These are phyloP conservation scores for Trichoderma orchidacearum DNA, from an alignment of 495 filamentous ascomycete genomes.

Conservation along the genomic window DNA sequence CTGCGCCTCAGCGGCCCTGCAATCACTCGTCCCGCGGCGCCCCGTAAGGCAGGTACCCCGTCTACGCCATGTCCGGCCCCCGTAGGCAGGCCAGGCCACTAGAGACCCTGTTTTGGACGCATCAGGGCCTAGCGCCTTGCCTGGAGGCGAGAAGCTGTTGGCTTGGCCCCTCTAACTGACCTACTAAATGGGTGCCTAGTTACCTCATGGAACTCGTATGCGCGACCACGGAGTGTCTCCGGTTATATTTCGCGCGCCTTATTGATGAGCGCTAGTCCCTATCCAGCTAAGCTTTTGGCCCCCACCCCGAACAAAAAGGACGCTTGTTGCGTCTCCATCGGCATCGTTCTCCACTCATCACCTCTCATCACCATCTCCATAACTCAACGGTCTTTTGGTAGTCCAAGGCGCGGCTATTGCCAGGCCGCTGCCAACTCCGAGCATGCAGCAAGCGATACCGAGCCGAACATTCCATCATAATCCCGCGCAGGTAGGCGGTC, in stretches of 20 bases:
- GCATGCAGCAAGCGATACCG: no score
- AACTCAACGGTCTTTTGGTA: no score
- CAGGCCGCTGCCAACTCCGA: no score
- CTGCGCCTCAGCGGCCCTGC: neutral
- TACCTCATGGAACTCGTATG: no score
- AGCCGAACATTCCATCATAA: no score
- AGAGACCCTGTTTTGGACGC: neutral
- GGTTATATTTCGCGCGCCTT: neutral
- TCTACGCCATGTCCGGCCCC: neutral
- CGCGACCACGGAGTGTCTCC: neutral
- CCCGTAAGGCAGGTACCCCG: conserved; percentile 1
- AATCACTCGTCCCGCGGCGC: neutral
- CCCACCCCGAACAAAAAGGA: neutral
- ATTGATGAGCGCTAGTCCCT: neutral
- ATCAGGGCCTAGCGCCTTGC: no score
- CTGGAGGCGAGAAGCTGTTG: no score
- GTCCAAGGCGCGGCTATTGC: no score
- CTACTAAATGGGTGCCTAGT: no score
- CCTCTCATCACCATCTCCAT: neutral
- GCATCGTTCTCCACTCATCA: neutral
- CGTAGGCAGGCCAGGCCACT: neutral
- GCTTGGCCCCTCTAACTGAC: no score
- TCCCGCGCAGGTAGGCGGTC: no score
- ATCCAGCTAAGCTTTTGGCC: neutral
- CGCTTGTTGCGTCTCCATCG: neutral